phyloP scores from a whole-genome alignment of 768 basidiomycete species.

The Punctularia strigosozonata region DNA sequence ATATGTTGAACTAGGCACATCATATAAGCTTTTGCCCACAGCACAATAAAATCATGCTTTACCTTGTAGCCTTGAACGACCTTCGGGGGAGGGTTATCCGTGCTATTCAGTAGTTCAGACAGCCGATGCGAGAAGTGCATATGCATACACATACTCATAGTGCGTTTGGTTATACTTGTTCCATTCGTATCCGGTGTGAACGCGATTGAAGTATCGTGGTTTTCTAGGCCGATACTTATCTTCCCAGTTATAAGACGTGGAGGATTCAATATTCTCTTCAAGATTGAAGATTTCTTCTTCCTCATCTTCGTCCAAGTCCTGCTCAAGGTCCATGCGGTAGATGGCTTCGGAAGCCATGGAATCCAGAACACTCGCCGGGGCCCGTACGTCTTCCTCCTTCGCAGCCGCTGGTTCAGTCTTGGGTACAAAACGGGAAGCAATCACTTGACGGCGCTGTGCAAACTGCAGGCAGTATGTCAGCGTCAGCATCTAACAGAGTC shows the following conservation, averaged over 20 bases:
- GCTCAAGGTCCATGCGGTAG: constrained; percentile 85
- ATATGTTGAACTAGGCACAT: constrained; percentile 71
- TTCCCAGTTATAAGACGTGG: constrained; percentile 92
- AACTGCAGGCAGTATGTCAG: constrained; percentile 32
- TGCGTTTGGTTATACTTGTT: constrained; percentile 99
- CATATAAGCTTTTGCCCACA: constrained; percentile 6
- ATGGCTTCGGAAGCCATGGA: constrained; percentile 84
- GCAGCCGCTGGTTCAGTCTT: constrained; percentile 53
- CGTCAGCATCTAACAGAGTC: constrained; percentile 2
- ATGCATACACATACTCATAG: constrained; percentile 77
- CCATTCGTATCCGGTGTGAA: constrained; percentile 99
- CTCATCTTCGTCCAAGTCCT: constrained; percentile 88
- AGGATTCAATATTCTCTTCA: constrained; percentile 77
- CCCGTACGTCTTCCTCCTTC: constrained; percentile 46
- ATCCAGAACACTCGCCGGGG: constrained; percentile 52
- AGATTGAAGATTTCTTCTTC: constrained; percentile 94
- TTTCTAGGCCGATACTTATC: constrained; percentile 97
- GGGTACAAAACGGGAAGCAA: constrained; percentile 80
- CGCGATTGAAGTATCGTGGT: constrained; percentile 96
- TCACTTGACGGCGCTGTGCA: constrained; percentile 67
- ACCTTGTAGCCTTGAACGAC: constrained; percentile 99
- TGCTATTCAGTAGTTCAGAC: constrained; percentile 33
- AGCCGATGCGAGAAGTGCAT: constrained; percentile 3
- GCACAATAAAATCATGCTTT: constrained; percentile 8
- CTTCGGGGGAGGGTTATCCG: constrained; percentile 98